phyloP scores from a whole-genome alignment of 441 rosid genomes.

The Croton laevigatus region DNA sequence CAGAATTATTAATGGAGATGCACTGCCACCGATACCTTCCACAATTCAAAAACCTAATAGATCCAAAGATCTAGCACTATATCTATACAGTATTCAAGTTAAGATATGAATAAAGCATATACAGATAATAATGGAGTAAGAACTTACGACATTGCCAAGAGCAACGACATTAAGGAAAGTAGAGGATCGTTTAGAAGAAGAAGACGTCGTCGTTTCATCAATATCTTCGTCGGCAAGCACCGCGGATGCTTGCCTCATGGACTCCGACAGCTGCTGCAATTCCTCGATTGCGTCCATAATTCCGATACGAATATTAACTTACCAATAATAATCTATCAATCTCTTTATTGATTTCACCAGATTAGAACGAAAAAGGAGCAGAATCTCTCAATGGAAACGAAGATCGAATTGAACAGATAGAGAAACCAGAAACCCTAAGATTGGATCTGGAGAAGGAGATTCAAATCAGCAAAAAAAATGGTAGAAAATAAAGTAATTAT shows the following conservation, averaged over 20 bases:
- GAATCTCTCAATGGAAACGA: neutral
- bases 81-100: neutral
- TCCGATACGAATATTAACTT: neutral
- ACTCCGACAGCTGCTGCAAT: slow-evolving; percentile 67
- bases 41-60: slow-evolving; percentile 22
- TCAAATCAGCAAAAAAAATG: slow-evolving; percentile 1
- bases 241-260: slow-evolving; percentile 77
- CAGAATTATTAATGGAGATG: neutral
- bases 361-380: neutral
- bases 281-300: slow-evolving; percentile 97
- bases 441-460: slow-evolving; percentile 25
- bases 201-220: slow-evolving; percentile 51
- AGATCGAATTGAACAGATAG: neutral
- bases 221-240: slow-evolving; percentile 87
- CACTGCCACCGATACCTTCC: neutral
- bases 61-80: slow-evolving; percentile 32
- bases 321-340: neutral
- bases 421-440: slow-evolving; percentile 25
- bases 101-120: neutral
- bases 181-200: slow-evolving; percentile 54
- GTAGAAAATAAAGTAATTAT: slow-evolving; percentile 3
- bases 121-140: neutral
- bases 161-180: slow-evolving; percentile 79
- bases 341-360: neutral
- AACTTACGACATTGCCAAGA: slow-evolving; percentile 85